Evolutionary conservation across 1,284 basidiomycete species (phyloP), one percentile per base, ranked within the genome.

Genomic region (Hemileia vastatrix): DNA sequence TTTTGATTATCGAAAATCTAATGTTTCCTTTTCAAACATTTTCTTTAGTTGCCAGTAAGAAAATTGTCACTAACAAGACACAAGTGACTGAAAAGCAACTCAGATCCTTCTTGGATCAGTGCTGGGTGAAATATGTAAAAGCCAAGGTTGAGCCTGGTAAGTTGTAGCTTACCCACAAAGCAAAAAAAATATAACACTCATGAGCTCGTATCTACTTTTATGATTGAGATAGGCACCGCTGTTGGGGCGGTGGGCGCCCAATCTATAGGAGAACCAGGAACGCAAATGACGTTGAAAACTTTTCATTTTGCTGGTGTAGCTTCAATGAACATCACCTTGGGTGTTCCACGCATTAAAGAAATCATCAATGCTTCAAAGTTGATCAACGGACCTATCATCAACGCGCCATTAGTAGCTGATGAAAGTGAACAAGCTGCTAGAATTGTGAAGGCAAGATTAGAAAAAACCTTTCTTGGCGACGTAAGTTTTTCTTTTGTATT

Each of bases 241-340:
- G 95, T 98, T 18, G 95, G 95, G 55, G 95, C 95, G 15, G 91
- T 99, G 51, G 95, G 95, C 15, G 95, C 95, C 1, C 95, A 99
- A 76, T 98, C 95, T 5, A 98, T 99, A 67, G 95, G 95, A 76
- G 95, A 99, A 77, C 95, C 95, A 1, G 95, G 95, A 62, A 99
- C 95, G 2, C 95, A 99, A 75, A 98, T 99, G 95, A 98, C 95
- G 5, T 78, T 98, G 68, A 99, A 98, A 79, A 98, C 95, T 65
- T 99, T 99, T 85, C 95, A 99, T 81, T 98, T 98, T 79, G 95
- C 95, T 72, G 95, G 95, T 81, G 93, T 99, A 67, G 95, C 95
- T 9, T 95, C 93, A 36, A 99, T 98, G 95, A 98, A 97, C 79
- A 91, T 99, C 69, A 99, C 95, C 0, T 84, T 98, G 45, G 95